Conservation (phyloP, 371 early-diverging fungal species). For the Mucor saturninus region DNA sequence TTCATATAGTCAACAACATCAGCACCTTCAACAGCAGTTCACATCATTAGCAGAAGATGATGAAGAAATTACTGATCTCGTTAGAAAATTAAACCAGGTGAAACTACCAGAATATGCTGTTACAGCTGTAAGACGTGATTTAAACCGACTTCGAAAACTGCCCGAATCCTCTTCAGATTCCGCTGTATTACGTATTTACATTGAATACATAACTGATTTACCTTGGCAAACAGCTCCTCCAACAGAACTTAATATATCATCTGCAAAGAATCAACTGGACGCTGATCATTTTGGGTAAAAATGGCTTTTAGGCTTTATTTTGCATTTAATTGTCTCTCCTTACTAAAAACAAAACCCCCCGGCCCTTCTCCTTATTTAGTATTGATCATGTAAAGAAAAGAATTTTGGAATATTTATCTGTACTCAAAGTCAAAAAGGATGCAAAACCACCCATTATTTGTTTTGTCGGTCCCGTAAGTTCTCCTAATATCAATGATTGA, state of each 20-base stretch:
- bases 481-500: too few relatives aligned
- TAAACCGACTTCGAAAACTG: constrained; percentile 75
- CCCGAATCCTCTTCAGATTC: constrained; percentile 78
- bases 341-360: background rate
- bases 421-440: constrained; percentile 75
- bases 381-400: constrained; percentile 83
- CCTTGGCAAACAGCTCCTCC: constrained; percentile 66
- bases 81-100: constrained; percentile 56
- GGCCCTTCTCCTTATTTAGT: constrained; percentile 15
- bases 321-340: background rate
- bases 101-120: constrained; percentile 69
- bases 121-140: constrained; percentile 67
- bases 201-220: constrained; percentile 77
- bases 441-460: constrained; percentile 82
- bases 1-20: background rate
- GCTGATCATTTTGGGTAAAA: constrained; percentile 78
- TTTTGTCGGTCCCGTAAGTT: constrained; percentile 67
- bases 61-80: constrained; percentile 68
- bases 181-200: constrained; percentile 75
- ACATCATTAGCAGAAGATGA: constrained; percentile 44
- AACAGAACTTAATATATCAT: constrained; percentile 59
- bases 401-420: constrained; percentile 84
- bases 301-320: background rate
- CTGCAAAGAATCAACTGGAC: constrained; percentile 69
- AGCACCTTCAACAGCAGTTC: constrained; percentile 3